A percentile compares a stretch with the other conserved stretches of the same genome.
Evolutionary conservation across 176 grass and related monocot species (phyloP).

Genomic region (Triticum urartu): DNA sequence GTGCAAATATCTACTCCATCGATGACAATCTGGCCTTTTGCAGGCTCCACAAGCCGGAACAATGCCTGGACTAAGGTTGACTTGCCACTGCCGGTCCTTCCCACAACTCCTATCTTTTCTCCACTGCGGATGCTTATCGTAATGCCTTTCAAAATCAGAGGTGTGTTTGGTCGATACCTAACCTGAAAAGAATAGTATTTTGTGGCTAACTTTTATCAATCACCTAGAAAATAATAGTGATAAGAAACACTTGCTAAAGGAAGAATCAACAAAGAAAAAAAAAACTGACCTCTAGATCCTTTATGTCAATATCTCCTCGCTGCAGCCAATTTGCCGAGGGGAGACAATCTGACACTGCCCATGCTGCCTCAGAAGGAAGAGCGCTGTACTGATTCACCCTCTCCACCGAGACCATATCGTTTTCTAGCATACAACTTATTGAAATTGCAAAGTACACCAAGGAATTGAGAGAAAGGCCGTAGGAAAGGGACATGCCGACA

Average conservation of each 20-base stretch:
- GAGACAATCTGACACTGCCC: constrained; percentile 63
- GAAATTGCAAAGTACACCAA: constrained; percentile 56
- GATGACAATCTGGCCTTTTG: constrained; percentile 64
- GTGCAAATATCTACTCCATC: constrained; percentile 75
- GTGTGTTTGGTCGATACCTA: constrained; percentile 78
- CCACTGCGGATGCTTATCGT: constrained; percentile 63
- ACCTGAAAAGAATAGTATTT: constrained; percentile 48
- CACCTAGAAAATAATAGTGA: background rate
- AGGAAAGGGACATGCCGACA: constrained; percentile 92
- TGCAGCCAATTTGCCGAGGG: constrained; percentile 65
- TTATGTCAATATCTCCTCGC: constrained; percentile 66
- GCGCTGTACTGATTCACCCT: constrained; percentile 83
- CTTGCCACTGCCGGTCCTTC: constrained; percentile 93
- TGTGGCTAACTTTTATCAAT: background rate
- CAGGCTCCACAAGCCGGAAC: constrained; percentile 86
- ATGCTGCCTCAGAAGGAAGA: constrained; percentile 81
- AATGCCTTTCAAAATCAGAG: constrained; percentile 86
- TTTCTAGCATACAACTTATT: constrained; percentile 84
- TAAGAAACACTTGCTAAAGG: too few relatives aligned
- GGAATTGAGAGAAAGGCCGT: constrained; percentile 86
- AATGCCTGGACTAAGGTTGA: constrained; percentile 86
- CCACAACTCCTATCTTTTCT: constrained; percentile 89
- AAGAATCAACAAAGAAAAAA: background rate
- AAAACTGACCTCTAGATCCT: constrained; percentile 65
- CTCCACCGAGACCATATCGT: constrained; percentile 83